A percentile compares a stretch with the other conserved stretches of the same genome.
Conservation (phyloP, 305 asterid genomes). For the Petunia hybrid region DNA sequence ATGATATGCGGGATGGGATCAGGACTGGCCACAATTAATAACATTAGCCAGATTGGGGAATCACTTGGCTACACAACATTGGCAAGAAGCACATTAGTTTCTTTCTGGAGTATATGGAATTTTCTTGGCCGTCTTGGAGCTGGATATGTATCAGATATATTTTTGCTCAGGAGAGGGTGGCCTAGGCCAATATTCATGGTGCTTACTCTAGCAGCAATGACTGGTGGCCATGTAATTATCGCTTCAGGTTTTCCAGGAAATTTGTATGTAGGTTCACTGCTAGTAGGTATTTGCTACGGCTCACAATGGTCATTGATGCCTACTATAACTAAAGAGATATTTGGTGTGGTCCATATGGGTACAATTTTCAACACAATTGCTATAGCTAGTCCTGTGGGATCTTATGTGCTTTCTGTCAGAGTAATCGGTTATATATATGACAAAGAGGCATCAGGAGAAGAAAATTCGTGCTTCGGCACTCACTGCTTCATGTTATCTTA, state of each 20-base stretch:
- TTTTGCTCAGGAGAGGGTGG: constrained; percentile 59
- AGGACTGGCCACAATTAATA: constrained; percentile 77
- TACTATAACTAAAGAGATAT: constrained; percentile 75
- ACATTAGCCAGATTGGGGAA: constrained; percentile 82
- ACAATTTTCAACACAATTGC: constrained; percentile 88
- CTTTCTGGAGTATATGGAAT: constrained; percentile 87
- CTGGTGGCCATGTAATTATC: constrained; percentile 60
- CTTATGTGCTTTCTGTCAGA: constrained; percentile 82
- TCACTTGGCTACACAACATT: constrained; percentile 62
- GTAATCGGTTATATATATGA: constrained; percentile 87
- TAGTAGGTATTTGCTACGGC: constrained; percentile 75
- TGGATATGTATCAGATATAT: constrained; percentile 63
- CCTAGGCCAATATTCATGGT: constrained; percentile 70
- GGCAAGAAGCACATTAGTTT: constrained; percentile 68
- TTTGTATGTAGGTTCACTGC: constrained; percentile 62
- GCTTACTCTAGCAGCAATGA: constrained; percentile 64
- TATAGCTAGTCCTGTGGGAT: constrained; percentile 86
- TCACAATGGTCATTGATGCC: constrained; percentile 92
- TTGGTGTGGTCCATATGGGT: constrained; percentile 84
- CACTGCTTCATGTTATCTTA: constrained; percentile 87
- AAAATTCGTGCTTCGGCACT: constrained; percentile 66
- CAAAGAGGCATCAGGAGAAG: constrained; percentile 52
- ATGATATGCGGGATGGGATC: constrained; percentile 93
- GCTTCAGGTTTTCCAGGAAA: constrained; percentile 69
- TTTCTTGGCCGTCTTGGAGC: constrained; percentile 79